These are phyloP conservation scores for Delphinella strobiligena DNA, from an alignment of 2,329 filamentous ascomycete species.

Conservation along the genomic window DNA sequence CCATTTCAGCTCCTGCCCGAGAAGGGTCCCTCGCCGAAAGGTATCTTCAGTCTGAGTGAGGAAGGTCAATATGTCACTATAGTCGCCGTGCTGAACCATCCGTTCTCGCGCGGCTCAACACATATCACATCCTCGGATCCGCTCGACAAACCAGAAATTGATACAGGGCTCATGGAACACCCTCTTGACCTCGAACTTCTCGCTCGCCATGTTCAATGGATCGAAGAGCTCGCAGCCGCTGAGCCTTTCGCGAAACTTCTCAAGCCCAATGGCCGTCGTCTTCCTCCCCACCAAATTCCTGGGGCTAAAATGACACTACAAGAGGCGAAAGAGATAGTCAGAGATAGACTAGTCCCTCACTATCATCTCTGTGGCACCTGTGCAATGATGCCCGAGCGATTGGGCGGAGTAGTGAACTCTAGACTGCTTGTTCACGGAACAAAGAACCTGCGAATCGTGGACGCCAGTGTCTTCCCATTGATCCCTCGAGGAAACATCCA, in stretches of 20 bases:
- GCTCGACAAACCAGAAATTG: conserved; percentile 14
- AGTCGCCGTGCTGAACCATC: conserved; percentile 14
- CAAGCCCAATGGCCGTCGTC: conserved; percentile 11
- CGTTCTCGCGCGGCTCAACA: conserved; percentile 15
- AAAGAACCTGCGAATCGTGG: conserved; percentile 30
- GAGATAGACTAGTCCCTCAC: background rate
- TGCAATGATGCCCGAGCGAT: conserved; percentile 33
- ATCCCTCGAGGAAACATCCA: conserved; percentile 20
- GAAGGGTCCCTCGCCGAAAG: background rate
- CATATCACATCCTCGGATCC: conserved; percentile 16
- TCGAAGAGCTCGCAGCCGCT: conserved; percentile 29
- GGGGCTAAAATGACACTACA: conserved; percentile 9
- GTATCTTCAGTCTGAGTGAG: background rate
- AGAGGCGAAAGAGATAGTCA: conserved; percentile 12
- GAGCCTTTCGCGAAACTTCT: conserved; percentile 23
- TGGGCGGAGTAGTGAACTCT: conserved; percentile 36
- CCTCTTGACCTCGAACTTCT: conserved; percentile 19
- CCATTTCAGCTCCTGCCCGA: background rate
- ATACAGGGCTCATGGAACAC: conserved; percentile 18
- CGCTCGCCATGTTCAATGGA: conserved; percentile 17
- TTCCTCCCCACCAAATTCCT: conserved; percentile 5
- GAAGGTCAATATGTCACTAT: conserved; percentile 14
- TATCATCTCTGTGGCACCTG: conserved; percentile 26
- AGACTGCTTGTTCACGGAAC: conserved; percentile 29
- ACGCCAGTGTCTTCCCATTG: conserved; percentile 30